Percentiles rank a stretch among this genome's conserved stretches.
phyloP scores from a whole-genome alignment of 2,329 filamentous ascomycete species.

The Akanthomyces dipterigenus region DNA sequence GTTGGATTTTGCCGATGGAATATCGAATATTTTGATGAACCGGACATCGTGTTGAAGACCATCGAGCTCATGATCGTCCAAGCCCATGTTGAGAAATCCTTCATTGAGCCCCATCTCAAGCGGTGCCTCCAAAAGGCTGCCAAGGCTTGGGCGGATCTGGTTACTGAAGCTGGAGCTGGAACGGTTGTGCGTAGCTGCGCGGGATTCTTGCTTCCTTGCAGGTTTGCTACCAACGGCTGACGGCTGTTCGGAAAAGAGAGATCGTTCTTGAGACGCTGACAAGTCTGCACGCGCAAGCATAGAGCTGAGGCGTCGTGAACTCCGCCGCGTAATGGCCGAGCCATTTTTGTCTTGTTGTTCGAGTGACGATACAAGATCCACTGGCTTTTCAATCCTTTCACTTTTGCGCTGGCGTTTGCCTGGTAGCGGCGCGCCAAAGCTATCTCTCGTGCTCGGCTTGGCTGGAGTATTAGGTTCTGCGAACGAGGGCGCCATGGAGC shows the following conservation, averaged over 20 bases:
- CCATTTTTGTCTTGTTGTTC: constrained; percentile 57
- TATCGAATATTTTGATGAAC: constrained; percentile 62
- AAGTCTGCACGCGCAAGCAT: constrained; percentile 81
- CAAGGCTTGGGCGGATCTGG: constrained; percentile 43
- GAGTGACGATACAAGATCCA: constrained; percentile 63
- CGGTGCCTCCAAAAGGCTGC: constrained; percentile 60
- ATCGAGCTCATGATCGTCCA: constrained; percentile 66
- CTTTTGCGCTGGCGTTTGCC: constrained; percentile 48
- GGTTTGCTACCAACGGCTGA: constrained; percentile 34
- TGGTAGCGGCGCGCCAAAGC: constrained; percentile 57
- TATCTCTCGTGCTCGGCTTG: constrained; percentile 67
- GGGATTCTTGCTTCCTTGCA: constrained; percentile 63
- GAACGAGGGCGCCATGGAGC: constrained; percentile 59
- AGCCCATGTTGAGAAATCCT: constrained; percentile 63
- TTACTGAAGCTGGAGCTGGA: constrained; percentile 38
- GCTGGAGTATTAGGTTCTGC: constrained; percentile 74
- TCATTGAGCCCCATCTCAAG: constrained; percentile 66
- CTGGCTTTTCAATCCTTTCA: constrained; percentile 42
- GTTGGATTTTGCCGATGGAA: constrained; percentile 55
- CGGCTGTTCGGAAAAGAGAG: constrained; percentile 66
- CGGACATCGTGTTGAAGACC: constrained; percentile 66
- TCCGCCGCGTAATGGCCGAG: constrained; percentile 46
- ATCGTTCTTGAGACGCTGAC: constrained; percentile 74
- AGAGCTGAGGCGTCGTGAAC: constrained; percentile 79
- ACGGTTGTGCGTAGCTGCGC: constrained; percentile 40